Conservation (phyloP, 108 stramenopile genomes). For the Fistulifera solaris region DNA sequence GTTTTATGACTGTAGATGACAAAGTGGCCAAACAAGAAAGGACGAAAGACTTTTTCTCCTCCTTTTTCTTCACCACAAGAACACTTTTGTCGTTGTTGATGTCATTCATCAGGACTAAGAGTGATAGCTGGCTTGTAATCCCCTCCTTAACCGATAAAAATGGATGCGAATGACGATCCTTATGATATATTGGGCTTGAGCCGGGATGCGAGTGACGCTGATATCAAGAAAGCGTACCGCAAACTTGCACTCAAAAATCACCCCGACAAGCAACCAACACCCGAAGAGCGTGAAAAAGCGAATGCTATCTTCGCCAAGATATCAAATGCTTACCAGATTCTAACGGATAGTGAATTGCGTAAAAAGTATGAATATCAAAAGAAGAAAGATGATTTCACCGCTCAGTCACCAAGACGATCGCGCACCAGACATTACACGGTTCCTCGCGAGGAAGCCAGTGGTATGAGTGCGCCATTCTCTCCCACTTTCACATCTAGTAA, state of each 20-base stretch:
- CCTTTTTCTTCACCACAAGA: no score
- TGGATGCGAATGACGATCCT: conserved; percentile 8
- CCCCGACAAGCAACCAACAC: conserved; percentile 66
- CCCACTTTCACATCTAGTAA: background rate
- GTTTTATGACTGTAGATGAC: no score
- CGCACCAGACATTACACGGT: background rate
- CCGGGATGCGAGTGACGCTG: conserved; percentile 35
- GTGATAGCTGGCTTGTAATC: no score
- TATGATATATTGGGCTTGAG: conserved; percentile 43
- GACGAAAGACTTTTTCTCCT: no score
- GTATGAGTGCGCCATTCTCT: no score
- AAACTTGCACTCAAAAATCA: conserved; percentile 39
- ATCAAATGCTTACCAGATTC: conserved; percentile 68
- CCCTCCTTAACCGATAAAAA: background rate
- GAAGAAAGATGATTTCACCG: background rate
- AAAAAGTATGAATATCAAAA: conserved; percentile 37
- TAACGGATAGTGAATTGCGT: conserved; percentile 56
- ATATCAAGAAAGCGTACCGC: conserved; percentile 79
- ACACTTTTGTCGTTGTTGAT: no score
- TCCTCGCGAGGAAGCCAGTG: no score
- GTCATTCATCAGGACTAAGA: no score
- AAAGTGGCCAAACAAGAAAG: no score
- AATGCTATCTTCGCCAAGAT: conserved; percentile 53
- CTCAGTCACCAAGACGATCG: background rate
- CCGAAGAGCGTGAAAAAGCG: conserved; percentile 19